Evolutionary conservation across 768 basidiomycete genomes (phyloP).

Genomic region (Leucocoprinus sp.): DNA sequence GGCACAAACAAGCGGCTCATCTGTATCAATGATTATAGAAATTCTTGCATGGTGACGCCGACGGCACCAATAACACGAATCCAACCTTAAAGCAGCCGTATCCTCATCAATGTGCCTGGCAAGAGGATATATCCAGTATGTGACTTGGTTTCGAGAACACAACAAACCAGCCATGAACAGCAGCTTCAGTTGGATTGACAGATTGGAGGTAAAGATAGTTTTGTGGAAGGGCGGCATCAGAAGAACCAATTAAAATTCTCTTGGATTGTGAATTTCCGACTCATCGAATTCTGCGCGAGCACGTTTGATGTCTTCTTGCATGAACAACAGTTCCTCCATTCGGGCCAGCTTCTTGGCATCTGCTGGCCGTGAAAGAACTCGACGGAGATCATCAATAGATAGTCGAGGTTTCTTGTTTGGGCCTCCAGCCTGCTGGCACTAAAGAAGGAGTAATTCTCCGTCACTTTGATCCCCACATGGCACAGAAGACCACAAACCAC

Average conservation of each 20-base stretch:
- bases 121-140: no score
- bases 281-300: conserved; percentile 73
- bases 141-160: no score
- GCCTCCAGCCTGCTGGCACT: conserved; percentile 73
- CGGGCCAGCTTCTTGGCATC: conserved; percentile 89
- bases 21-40: no score
- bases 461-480: conserved; percentile 8
- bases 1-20: neutral
- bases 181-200: no score
- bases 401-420: conserved; percentile 65
- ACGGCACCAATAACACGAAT: no score
- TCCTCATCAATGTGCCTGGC: no score
- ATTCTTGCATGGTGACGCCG: no score
- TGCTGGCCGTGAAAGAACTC: conserved; percentile 73
- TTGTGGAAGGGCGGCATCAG: neutral
- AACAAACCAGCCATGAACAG: no score
- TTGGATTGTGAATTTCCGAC: conserved; percentile 33
- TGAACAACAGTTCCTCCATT: conserved; percentile 87
- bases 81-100: no score
- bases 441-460: conserved; percentile 11
- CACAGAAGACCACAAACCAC: conserved; percentile 48
- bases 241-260: conserved; percentile 29
- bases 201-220: no score
- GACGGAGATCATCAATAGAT: conserved; percentile 79
- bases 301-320: conserved; percentile 91